These are phyloP conservation scores for Cyclotella atomus DNA, from an alignment of 108 stramenopile genomes.

Conservation along the genomic window DNA sequence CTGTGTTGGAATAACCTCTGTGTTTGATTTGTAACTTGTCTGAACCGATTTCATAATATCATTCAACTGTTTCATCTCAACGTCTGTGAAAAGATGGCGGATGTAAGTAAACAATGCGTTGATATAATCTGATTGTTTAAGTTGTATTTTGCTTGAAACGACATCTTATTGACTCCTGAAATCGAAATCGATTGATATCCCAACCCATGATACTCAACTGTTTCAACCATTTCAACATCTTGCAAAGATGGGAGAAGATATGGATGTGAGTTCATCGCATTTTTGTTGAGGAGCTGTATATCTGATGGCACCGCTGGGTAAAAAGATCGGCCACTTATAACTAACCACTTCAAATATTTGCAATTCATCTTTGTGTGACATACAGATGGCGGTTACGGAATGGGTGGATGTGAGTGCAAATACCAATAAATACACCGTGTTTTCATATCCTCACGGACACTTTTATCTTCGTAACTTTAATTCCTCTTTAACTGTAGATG, in stretches of 20 bases:
- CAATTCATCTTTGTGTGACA: no score
- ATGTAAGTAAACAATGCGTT: background rate
- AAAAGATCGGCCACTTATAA: background rate
- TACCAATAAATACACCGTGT: background rate
- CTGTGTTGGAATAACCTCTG: no score
- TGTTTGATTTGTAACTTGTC: no score
- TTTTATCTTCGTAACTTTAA: no score
- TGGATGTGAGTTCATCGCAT: no score
- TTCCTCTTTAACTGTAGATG: no score
- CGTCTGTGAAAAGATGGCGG: background rate
- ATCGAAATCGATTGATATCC: background rate
- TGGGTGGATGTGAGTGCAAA: slow-evolving; percentile 1
- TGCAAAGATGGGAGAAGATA: slow-evolving; percentile 23
- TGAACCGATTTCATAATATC: no score
- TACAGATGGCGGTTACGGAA: slow-evolving; percentile 19
- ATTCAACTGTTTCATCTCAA: background rate
- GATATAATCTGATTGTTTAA: background rate
- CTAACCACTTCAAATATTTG: no score
- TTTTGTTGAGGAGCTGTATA: no score
- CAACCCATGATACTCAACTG: background rate
- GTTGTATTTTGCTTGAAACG: background rate
- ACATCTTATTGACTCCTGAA: background rate
- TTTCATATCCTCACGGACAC: no score
- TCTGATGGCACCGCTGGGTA: background rate
- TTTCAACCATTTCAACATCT: background rate